Percentiles rank a stretch among this genome's conserved stretches.
Evolutionary conservation across 106 monocot genomes (phyloP).

Genomic region (Dendrobium catenatum): DNA sequence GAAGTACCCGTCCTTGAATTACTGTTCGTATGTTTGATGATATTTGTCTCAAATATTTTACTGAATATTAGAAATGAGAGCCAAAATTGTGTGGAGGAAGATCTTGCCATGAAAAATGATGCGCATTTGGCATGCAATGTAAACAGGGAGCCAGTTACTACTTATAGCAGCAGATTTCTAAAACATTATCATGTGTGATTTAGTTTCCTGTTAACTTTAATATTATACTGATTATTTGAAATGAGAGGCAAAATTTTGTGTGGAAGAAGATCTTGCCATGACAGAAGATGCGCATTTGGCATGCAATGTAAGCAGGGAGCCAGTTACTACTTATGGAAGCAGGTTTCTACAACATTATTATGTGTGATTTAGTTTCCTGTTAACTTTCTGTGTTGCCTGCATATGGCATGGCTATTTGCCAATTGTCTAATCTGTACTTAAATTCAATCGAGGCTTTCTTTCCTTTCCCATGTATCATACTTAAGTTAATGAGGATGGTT

Average conservation of each 20-base stretch:
- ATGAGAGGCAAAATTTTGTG: no score
- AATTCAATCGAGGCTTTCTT: neutral
- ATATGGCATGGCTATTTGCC: neutral
- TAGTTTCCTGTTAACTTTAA: neutral
- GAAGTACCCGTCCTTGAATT: neutral
- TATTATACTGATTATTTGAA: no score
- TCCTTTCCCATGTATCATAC: neutral
- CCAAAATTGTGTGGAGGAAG: neutral
- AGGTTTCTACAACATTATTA: no score
- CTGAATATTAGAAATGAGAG: neutral
- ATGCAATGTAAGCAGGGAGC: no score
- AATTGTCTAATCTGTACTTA: neutral
- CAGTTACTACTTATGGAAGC: no score
- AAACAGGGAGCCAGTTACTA: neutral
- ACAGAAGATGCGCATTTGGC: no score
- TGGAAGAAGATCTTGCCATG: no score
- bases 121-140: neutral
- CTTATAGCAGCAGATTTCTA: neutral
- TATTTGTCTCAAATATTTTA: neutral
- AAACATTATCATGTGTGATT: neutral
- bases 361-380: neutral
- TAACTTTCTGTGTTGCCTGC: neutral
- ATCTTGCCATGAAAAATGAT: neutral
- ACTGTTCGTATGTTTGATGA: neutral
- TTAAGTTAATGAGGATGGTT: neutral